phyloP scores from a whole-genome alignment of 805 yeast species.

The Yamadazyma sp. region DNA sequence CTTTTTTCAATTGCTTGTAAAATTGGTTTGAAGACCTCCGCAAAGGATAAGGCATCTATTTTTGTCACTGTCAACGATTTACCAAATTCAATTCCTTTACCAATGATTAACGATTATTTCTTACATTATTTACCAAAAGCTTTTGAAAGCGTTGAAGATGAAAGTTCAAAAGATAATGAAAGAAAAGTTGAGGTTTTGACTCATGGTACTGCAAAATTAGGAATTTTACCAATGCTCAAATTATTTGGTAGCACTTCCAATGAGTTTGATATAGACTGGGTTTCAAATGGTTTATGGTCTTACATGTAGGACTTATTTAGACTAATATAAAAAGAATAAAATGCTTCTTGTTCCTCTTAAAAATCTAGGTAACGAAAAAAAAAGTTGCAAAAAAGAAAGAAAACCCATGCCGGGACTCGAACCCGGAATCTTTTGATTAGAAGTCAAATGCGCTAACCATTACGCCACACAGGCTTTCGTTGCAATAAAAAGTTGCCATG shows the following conservation, averaged over 20 bases:
- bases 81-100: constrained; percentile 31
- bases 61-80: constrained; percentile 30
- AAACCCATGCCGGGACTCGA: constrained; percentile 54
- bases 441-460: constrained; percentile 68
- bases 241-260: constrained; percentile 24
- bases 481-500: not conserved
- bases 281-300: constrained; percentile 28
- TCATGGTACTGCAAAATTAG: constrained; percentile 17
- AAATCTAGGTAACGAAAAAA: not conserved
- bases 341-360: not conserved
- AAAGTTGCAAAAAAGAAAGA: constrained; percentile 6
- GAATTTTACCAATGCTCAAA: constrained; percentile 33
- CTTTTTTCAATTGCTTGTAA: constrained; percentile 28
- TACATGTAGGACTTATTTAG: constrained; percentile 23
- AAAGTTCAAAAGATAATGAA: constrained; percentile 10
- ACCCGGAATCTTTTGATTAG: constrained; percentile 66
- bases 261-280: constrained; percentile 38
- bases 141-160: constrained; percentile 11
- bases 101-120: constrained; percentile 36
- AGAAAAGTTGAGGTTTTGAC: constrained; percentile 20
- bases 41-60: constrained; percentile 11
- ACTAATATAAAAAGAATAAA: too few species aligned
- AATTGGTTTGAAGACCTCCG: constrained; percentile 21
- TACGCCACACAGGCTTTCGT: constrained; percentile 57
- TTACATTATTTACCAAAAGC: constrained; percentile 26